A percentile compares a stretch with the other conserved stretches of the same genome.
These are phyloP conservation scores for Cerrena zonata DNA, from an alignment of 1,284 basidiomycete genomes.

Conservation along the genomic window DNA sequence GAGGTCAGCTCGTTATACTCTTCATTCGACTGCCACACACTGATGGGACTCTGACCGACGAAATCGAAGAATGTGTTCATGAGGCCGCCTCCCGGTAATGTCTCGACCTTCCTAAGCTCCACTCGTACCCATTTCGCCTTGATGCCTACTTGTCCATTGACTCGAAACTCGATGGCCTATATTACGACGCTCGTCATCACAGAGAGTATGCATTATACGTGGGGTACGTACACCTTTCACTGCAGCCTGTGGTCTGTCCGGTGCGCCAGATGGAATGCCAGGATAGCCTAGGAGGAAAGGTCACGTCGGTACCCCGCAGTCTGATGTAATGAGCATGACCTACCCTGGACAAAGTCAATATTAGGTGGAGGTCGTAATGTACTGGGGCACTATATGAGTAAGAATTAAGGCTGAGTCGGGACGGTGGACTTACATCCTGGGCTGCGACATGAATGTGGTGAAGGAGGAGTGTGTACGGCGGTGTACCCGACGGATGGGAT, in stretches of 20 bases:
- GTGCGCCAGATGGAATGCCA: conserved; percentile 67
- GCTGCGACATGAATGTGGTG: conserved; percentile 40
- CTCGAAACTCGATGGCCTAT: conserved; percentile 78
- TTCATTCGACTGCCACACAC: conserved; percentile 64
- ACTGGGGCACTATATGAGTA: conserved; percentile 31
- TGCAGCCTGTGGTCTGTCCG: conserved; percentile 68
- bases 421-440: conserved; percentile 41
- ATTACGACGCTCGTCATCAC: conserved; percentile 2
- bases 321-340: conserved; percentile 14
- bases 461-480: not conserved
- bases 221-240: conserved; percentile 69
- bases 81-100: conserved; percentile 63
- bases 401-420: conserved; percentile 3
- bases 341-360: conserved; percentile 77
- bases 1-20: conserved; percentile 66
- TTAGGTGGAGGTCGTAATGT: conserved; percentile 75
- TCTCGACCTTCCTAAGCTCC: conserved; percentile 82
- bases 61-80: conserved; percentile 67
- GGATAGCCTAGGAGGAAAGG: conserved; percentile 55
- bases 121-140: conserved; percentile 87
- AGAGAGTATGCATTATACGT: conserved; percentile 4
- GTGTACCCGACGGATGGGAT: not conserved
- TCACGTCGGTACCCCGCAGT: not conserved
- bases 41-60: conserved; percentile 66
- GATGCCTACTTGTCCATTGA: conserved; percentile 64